phyloP scores from a whole-genome alignment of 2,329 filamentous ascomycete species.

The Xylariales sp. region DNA sequence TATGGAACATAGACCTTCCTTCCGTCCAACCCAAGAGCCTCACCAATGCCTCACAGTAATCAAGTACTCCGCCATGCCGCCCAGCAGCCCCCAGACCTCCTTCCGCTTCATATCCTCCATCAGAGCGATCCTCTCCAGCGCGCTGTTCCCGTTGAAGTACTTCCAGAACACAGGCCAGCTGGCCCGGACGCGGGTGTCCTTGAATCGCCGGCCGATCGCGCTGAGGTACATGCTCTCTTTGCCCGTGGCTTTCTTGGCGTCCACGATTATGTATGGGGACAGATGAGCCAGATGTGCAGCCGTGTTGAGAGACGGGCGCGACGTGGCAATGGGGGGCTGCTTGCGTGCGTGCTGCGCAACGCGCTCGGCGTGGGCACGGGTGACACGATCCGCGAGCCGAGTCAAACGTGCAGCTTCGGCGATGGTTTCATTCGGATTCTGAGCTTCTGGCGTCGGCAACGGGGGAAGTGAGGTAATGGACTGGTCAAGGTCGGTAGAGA shows the following conservation, averaged over 20 bases:
- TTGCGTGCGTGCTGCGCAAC: constrained; percentile 52
- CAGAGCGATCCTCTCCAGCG: constrained; percentile 82
- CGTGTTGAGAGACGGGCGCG: constrained; percentile 52
- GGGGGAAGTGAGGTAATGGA: too few relatives aligned
- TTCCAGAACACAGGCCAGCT: constrained; percentile 72
- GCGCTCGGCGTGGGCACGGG: constrained; percentile 51
- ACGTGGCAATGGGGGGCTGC: constrained; percentile 41
- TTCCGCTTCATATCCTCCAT: constrained; percentile 84
- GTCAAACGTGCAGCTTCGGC: constrained; percentile 59
- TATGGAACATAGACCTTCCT: neutral
- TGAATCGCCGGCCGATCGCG: constrained; percentile 51
- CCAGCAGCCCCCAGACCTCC: constrained; percentile 65
- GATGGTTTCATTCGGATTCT: constrained; percentile 42
- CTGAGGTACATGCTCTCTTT: constrained; percentile 69
- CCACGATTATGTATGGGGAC: constrained; percentile 65
- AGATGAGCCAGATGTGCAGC: constrained; percentile 54
- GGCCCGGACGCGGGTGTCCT: constrained; percentile 52
- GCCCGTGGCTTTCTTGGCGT: constrained; percentile 73
- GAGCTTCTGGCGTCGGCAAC: constrained; percentile 10
- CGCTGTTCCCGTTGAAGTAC: constrained; percentile 83
- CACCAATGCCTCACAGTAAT: constrained; percentile 68
- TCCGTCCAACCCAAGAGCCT: neutral
- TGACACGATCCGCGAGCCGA: constrained; percentile 51
- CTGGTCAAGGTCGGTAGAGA: constrained; percentile 14
- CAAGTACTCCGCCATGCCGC: constrained; percentile 63